Percentiles rank a stretch among this genome's conserved stretches.
Evolutionary conservation across 23 red algal species (phyloP).

Genomic region (Agarophyton chilense): DNA sequence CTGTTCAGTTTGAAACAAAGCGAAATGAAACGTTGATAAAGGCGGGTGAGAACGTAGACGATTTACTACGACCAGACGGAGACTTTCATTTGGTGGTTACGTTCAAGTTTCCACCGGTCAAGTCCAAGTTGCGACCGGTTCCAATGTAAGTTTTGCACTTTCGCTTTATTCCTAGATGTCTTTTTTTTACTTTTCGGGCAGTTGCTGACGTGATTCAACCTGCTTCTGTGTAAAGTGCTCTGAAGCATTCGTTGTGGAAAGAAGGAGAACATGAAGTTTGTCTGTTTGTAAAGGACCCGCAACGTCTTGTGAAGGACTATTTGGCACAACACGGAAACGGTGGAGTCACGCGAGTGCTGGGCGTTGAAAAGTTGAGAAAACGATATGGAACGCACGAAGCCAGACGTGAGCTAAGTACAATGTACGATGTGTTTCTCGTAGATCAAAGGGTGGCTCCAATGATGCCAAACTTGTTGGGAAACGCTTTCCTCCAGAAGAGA

Average conservation of each 20-base stretch:
- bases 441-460: conserved; percentile 79
- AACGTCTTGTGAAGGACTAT: conserved; percentile 79
- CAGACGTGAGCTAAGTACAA: conserved; percentile 59
- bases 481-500: conserved; percentile 65
- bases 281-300: conserved; percentile 89
- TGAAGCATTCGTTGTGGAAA: conserved; percentile 52
- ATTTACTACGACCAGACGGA: neutral
- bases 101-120: conserved; percentile 14
- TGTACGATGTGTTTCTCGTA: conserved; percentile 87
- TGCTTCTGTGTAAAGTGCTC: conserved; percentile 2
- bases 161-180: neutral
- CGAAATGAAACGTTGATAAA: neutral
- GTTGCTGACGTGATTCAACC: neutral
- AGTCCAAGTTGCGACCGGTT: neutral
- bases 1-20: neutral
- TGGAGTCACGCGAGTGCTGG: conserved; percentile 79
- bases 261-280: conserved; percentile 67
- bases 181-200: neutral
- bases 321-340: conserved; percentile 34
- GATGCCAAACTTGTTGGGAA: conserved; percentile 79
- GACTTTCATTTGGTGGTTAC: conserved; percentile 26
- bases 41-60: neutral
- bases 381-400: conserved; percentile 81
- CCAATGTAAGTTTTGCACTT: conserved; percentile 51
- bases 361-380: conserved; percentile 69